Evolutionary conservation across 2,329 filamentous ascomycete species (phyloP).

Genomic region (Acarospora socialis): DNA sequence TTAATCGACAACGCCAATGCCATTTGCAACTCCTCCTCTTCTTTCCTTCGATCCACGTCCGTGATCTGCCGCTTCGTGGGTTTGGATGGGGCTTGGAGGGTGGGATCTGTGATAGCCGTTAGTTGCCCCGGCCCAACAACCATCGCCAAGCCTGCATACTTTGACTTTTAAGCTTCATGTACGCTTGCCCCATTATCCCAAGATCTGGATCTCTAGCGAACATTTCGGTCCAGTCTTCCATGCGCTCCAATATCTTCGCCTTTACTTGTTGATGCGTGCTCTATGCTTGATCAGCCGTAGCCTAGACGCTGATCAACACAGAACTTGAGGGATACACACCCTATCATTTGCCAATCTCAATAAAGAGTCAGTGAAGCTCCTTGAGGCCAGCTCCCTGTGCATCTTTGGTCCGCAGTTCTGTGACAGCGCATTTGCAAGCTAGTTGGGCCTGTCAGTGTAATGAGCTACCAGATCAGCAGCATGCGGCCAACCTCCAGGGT

Average conservation of each 20-base stretch:
- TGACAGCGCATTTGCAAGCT: slow-evolving; percentile 80
- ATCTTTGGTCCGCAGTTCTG: slow-evolving; percentile 81
- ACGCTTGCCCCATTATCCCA: slow-evolving; percentile 95
- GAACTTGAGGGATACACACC: slow-evolving; percentile 21
- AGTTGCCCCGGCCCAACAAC: not conserved
- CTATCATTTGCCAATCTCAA: slow-evolving; percentile 82
- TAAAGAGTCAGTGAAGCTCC: slow-evolving; percentile 87
- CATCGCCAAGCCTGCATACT: slow-evolving; percentile 29
- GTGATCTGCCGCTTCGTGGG: slow-evolving; percentile 88
- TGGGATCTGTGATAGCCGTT: slow-evolving; percentile 50
- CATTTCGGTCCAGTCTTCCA: slow-evolving; percentile 94
- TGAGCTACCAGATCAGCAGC: not conserved
- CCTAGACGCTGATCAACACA: not conserved
- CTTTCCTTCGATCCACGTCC: slow-evolving; percentile 76
- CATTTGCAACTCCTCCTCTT: slow-evolving; percentile 95
- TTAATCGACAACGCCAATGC: slow-evolving; percentile 84
- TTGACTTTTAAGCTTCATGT: slow-evolving; percentile 65
- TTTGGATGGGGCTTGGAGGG: slow-evolving; percentile 78
- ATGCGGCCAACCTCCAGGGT: slow-evolving; percentile 56
- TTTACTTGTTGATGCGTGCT: slow-evolving; percentile 96
- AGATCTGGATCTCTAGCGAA: slow-evolving; percentile 79
- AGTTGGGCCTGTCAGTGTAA: slow-evolving; percentile 6
- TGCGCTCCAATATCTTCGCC: slow-evolving; percentile 88
- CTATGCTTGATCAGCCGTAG: slow-evolving; percentile 18
- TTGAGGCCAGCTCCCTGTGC: slow-evolving; percentile 78